Evolutionary conservation across 805 yeast genomes (phyloP), one percentile per base, ranked within the genome.

Genomic region (Candida alai): DNA sequence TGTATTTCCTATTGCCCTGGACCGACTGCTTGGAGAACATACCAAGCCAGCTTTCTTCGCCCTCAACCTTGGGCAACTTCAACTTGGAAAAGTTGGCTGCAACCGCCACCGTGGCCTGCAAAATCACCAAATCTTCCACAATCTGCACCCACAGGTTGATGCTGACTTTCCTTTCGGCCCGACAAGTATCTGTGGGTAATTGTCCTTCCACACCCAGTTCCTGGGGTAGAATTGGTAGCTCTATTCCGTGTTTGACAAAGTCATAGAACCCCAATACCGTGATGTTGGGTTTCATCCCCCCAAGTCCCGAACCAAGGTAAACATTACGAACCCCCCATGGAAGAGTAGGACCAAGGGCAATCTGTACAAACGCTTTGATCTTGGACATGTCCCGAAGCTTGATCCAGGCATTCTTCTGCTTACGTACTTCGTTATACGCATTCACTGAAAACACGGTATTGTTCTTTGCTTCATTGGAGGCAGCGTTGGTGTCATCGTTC

Each of bases 261-360:
- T 90, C 95, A 47, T 81, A 85, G 50, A 88, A 88, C 0, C 97
- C 97, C 20, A 93, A 41, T 0, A 93, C 94, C 0, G 96, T 86
- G 34, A 93, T 89, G 52, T 93, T 93, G 2, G 98, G 98, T 49
- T 77, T 82, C 98, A 93, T 93, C 9, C 96, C 97, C 6, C 99
- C 99, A n/a, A 93, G 65, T 0, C 99, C 99, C 3, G 95, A 84
- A 0, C 97, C 97, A 40, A 90, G 57, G 39, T 76, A 88, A 7
- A 93, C 88, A 53, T 90, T 90, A 41, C 98, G 68, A 0, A 87
- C 94, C 17, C 98, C 97, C 97, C 97, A 90, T 0, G 88, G 82
- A 26, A 93, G 68, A 2, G 83, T 73, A 0, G 96, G 89, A 0
- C 95, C 95, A 8, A 88, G 72, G 1, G 90, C 85, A 31, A 93